Conservation (phyloP, 352 stramenopile species). For the Globisporangium cederbergense region DNA sequence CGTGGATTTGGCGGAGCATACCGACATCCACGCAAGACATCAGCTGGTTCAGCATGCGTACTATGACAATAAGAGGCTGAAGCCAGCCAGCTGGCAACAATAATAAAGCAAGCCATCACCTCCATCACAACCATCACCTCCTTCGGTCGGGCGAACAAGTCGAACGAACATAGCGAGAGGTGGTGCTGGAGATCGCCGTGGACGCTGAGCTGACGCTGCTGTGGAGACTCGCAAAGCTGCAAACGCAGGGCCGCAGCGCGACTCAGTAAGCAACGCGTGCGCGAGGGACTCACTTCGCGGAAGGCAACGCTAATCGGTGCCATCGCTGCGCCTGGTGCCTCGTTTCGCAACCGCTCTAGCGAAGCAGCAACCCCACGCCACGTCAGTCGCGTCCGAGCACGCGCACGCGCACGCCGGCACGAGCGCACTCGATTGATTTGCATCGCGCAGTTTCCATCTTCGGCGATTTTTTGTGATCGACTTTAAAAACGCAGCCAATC, state of each 20-base stretch:
- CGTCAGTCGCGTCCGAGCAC: no score
- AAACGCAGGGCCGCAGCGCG: conserved; percentile 14
- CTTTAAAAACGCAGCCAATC: conserved; percentile 19
- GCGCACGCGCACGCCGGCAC: no score
- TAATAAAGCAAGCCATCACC: no score
- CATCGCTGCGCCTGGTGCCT: no score
- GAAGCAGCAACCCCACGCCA: no score
- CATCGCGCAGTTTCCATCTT: no score
- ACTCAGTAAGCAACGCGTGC: conserved; percentile 16
- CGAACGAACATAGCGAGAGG: neutral
- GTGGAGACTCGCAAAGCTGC: conserved; percentile 9
- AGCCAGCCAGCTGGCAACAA: no score
- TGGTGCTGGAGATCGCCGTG: conserved; percentile 15
- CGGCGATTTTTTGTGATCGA: neutral
- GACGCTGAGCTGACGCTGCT: conserved; percentile 18
- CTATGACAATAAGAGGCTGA: neutral
- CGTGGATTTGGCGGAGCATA: conserved; percentile 31
- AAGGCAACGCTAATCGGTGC: no score
- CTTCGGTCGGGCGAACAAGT: neutral
- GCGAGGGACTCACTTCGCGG: neutral
- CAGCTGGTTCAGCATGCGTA: neutral
- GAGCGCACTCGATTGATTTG: no score
- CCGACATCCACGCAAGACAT: conserved; percentile 35
- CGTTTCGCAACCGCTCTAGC: no score
- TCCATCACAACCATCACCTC: neutral